These are phyloP conservation scores for Starmera caribaea DNA, from an alignment of 805 yeast genomes.

Conservation along the genomic window DNA sequence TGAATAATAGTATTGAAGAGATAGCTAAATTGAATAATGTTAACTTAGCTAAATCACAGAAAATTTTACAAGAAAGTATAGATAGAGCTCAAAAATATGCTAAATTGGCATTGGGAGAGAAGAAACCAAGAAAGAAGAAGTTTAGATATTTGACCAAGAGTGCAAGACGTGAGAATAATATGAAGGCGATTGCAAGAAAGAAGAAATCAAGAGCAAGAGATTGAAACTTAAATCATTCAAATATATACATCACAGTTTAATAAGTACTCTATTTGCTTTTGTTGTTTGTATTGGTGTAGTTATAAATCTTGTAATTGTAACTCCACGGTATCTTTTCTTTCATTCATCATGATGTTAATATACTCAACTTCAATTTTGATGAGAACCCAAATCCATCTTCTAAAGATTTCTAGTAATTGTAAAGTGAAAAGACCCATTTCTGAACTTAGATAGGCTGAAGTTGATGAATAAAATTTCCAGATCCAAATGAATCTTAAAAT, in stretches of 20 bases:
- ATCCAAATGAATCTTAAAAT: constrained; percentile 41
- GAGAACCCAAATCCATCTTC: constrained; percentile 89
- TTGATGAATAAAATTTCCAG: background rate
- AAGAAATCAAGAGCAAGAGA: constrained; percentile 13
- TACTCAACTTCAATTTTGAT: constrained; percentile 73
- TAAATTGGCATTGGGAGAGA: constrained; percentile 25
- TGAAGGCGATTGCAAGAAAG: constrained; percentile 32
- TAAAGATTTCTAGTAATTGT: constrained; percentile 63
- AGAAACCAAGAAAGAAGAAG: constrained; percentile 55
- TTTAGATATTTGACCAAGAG: constrained; percentile 78
- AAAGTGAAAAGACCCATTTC: constrained; percentile 57
- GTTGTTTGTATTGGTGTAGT: background rate
- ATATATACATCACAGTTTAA: background rate
- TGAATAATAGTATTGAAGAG: constrained; percentile 44
- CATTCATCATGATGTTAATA: constrained; percentile 3
- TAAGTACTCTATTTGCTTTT: background rate
- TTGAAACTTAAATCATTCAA: too few relatives aligned
- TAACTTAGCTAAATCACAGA: constrained; percentile 54
- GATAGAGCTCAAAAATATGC: constrained; percentile 81
- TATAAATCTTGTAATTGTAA: background rate
- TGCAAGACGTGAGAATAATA: constrained; percentile 58
- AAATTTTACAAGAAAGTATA: constrained; percentile 65
- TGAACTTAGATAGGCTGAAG: constrained; percentile 20
- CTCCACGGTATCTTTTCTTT: background rate
- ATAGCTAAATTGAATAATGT: constrained; percentile 63